Evolutionary conservation across 805 yeast species (phyloP), one percentile per base, ranked within the genome.

Genomic region (Yueomyces sp.): DNA sequence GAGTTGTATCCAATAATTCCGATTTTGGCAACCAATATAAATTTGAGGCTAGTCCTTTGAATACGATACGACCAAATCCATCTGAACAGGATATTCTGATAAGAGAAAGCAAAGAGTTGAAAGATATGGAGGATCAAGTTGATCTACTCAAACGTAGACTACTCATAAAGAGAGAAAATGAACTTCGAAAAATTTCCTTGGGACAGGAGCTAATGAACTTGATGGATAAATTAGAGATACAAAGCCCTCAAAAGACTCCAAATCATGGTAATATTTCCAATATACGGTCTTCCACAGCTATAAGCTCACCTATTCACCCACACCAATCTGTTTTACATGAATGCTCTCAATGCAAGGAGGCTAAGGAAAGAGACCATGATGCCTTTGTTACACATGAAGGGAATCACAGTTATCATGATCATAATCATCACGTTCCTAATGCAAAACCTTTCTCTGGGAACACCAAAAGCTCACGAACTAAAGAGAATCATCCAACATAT

Each of bases 81-180:
- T 46, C 54, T 2, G 68, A 65, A 33, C 60, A 56, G 41, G 68
- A 63, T 36, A 58, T 63, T 39, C 49, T 64, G 41, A 44, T 59
- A 26, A 54, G 51, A 42, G 69, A 65, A 41, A 62, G 64, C 26
- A 48, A 51, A 27, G 69, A 65, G 42, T 51, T 66, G 29, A 55
- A 55, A 40, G 52, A 52, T 30, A 47, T 66, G 36, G 62, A 65
- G 41, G 54, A 52, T 6, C 61, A 62, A 42, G 60, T 66, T n/a
- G 55, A 52, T 28, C 49, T 54, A 3, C 51, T 63, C 30, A 59
- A 57, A 36, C 47, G 57, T n/a, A 60, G 56, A 40, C 50, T 66
- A 12, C 53, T 55, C 19, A 50, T 60, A 28, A 60, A 62, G 45
- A 60, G 62, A 37, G 66, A 63, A 38, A 63, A 64, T 46, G 64